These are phyloP conservation scores for Citropsis articulata DNA, from an alignment of 345 rosid genomes.

Conservation along the genomic window DNA sequence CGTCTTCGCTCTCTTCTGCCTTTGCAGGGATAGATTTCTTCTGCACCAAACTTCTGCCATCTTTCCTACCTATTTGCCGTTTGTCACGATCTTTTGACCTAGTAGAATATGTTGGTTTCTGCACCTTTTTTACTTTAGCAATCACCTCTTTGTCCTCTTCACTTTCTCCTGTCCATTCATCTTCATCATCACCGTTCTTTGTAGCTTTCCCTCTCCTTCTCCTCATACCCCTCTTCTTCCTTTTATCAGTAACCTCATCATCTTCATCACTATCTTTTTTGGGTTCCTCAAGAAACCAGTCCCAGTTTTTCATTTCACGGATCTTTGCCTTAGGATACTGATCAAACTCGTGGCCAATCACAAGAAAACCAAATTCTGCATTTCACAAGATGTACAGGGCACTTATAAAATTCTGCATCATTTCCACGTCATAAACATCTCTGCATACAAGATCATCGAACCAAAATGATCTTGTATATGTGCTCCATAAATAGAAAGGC, in stretches of 20 bases:
- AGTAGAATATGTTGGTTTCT: slow-evolving; percentile 38
- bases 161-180: slow-evolving; percentile 62
- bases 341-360: slow-evolving; percentile 72
- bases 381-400: slow-evolving; percentile 4
- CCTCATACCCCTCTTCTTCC: slow-evolving; percentile 24
- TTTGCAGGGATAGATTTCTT: slow-evolving; percentile 20
- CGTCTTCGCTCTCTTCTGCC: slow-evolving; percentile 33
- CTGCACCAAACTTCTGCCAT: slow-evolving; percentile 6
- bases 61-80: slow-evolving; percentile 16
- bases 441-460: not conserved
- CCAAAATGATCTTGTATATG: not conserved
- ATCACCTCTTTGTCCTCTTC: slow-evolving; percentile 49
- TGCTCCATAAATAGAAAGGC: not conserved
- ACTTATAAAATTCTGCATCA: not conserved
- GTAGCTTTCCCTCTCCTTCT: slow-evolving; percentile 44
- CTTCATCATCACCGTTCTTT: slow-evolving; percentile 46
- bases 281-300: slow-evolving; percentile 72
- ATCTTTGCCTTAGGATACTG: slow-evolving; percentile 50
- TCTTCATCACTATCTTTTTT: slow-evolving; percentile 33
- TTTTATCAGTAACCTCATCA: slow-evolving; percentile 26
- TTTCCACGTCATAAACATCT: not conserved
- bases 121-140: slow-evolving; percentile 27
- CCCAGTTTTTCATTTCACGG: slow-evolving; percentile 48
- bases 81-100: slow-evolving; percentile 45
- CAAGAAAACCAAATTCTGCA: slow-evolving; percentile 86